Evolutionary conservation across 345 rosid genomes (phyloP), one percentile per base, ranked within the genome.

Genomic region (Trapa incisa): DNA sequence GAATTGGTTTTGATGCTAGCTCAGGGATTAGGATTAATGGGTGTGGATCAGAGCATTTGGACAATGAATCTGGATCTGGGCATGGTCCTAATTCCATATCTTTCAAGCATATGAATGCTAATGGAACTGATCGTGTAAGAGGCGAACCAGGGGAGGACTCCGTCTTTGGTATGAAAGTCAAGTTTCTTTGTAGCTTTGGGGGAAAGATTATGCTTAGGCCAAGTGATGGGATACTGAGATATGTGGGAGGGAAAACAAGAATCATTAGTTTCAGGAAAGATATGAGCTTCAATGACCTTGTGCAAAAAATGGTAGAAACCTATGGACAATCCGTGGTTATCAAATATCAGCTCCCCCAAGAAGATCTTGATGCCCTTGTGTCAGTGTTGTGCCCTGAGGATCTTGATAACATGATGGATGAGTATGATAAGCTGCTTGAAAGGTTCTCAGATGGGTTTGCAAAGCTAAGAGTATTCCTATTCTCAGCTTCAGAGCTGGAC

Each of bases 121-220:
- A 68, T 68, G 79, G 78, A 39, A 69, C 67, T 68, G 85, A 80
- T 72, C 78, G 72, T 65, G 76, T 68, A 10, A 80, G 82, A 50
- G 88, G 83, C 57, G 87, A 86, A 33, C 85, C 86, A 41, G 84
- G 77, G 47, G 91, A 84, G 77, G 85, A 75, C 72, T 81, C 85
- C 0, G 76, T 73, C 32, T 79, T 85, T 0, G 80, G 83, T 72
- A 86, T 77, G 76, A 86, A 83, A 67, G 81, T 88, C 35, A 88
- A 86, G 76, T 76, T 88, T 53, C 76, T 88, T 76, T 88, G 89
- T 74, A 86, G 89, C 73, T 88, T 86, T 74, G 84, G 91, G 68
- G 95, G 95, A 22, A 86, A 81, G 77, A 88, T 88, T 69, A 74
- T 86, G 74, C 95, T 91, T 63, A 83, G 95, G 80, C 95, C 95